Base-by-base conservation (phyloP, 2,329 filamentous ascomycete genomes). In the Helotiales sp. region DNA sequence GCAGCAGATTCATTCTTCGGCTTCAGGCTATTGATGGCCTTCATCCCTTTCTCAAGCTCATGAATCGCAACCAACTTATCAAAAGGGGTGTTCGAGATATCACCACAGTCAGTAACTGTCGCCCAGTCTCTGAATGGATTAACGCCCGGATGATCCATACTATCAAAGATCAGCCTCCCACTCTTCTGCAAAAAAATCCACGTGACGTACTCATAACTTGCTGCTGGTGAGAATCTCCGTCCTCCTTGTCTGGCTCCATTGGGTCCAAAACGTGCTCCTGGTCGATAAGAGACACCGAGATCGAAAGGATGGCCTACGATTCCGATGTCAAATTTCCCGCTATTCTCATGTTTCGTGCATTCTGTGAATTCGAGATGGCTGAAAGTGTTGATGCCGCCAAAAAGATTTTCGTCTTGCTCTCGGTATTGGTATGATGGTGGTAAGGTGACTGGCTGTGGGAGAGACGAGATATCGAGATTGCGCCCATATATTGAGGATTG, bases 271-370 rank as follows among this genome's bases (percentile, higher is more conserved):
- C 75, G 70, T 20, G 73, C 72, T 11, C 75, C 75, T 10, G 75
- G 74, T 49, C 75, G 64, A 70, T 76, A 77, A 1, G 73, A 68
- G 1, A 76, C 74, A 4, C 74, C 74, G 0, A 76, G 65, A 66
- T 76, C 75, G 63, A 76, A 76, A 3, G 75, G 74, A 64, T 75
- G 74, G 3, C 75, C 75, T 13, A 76, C 71, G 26, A 76, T 74
- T 1, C 72, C 75, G 61, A 76, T 75, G 60, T 76, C 75, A 62
- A 76, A 76, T n/a, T 72, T 71, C 7, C 65, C 68, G 54, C 66
- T 72, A 30, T 63, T 74, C 30, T 67, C 67, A 10, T 59, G 3
- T 13, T 72, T 63, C 22, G 73, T 75, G 59, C 75, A 76, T 28
- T 75, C 66, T 7, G 66, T 67, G 47, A 71, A 75, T 28, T 70